These are phyloP conservation scores for Alternaria sp. DNA, from an alignment of 2,329 filamentous ascomycete species.

Conservation along the genomic window DNA sequence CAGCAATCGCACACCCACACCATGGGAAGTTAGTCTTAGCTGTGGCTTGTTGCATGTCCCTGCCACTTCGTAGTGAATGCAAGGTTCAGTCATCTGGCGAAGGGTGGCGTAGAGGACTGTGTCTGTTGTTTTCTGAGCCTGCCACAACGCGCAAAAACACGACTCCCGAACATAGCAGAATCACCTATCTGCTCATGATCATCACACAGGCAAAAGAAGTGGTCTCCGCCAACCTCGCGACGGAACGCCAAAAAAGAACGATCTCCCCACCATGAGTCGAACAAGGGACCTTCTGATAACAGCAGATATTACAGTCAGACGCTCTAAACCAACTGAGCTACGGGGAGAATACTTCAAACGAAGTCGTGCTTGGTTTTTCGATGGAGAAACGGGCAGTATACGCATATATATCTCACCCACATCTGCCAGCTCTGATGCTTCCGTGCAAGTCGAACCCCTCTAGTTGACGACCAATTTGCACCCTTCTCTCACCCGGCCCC, in stretches of 20 bases:
- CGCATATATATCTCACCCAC: too few species aligned
- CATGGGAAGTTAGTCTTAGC: not conserved
- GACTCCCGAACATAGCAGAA: not conserved
- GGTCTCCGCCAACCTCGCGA: not conserved
- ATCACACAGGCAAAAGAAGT: not conserved
- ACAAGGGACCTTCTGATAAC: constrained; percentile 44
- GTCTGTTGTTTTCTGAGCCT: not conserved
- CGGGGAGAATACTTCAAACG: constrained; percentile 24
- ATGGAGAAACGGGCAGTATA: not conserved
- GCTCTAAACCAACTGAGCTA: constrained; percentile 47
- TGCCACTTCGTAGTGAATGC: not conserved
- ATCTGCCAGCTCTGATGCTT: not conserved
- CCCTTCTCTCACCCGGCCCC: not conserved
- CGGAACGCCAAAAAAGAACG: constrained; percentile 12
- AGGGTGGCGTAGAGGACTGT: not conserved
- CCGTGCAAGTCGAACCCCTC: not conserved
- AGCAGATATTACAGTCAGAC: constrained; percentile 46
- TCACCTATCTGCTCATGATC: not conserved
- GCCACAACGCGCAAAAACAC: not conserved
- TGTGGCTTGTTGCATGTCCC: not conserved
- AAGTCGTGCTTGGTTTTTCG: constrained; percentile 22
- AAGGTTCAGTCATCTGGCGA: not conserved
- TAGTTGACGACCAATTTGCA: not conserved
- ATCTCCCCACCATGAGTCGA: constrained; percentile 44
- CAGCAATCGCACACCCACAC: constrained; percentile 1